A percentile compares a stretch with the other conserved stretches of the same genome.
phyloP scores from a whole-genome alignment of 306 rosid genomes.

The Cercis canadensis region DNA sequence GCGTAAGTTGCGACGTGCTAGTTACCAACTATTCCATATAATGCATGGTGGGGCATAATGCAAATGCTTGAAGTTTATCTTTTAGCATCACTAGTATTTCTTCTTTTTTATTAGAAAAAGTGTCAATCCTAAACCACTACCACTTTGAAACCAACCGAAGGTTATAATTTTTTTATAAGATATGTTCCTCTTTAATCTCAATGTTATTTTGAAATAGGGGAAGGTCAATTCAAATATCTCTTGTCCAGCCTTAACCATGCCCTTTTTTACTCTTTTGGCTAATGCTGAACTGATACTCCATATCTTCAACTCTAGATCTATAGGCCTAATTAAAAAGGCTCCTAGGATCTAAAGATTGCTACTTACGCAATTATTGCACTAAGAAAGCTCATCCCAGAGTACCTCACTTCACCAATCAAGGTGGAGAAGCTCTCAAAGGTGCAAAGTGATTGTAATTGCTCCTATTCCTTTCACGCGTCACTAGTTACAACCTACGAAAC shows the following conservation, averaged over 20 bases:
- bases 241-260: conserved; percentile 16
- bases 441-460: conserved; percentile 42
- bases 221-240: conserved; percentile 9
- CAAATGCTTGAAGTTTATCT: conserved; percentile 31
- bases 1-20: not conserved
- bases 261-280: not conserved
- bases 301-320: too few species aligned
- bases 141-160: not conserved
- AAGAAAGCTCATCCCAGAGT: too few species aligned
- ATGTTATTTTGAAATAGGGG: not conserved
- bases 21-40: conserved; percentile 29
- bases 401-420: conserved; percentile 31
- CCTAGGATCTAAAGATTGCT: too few species aligned
- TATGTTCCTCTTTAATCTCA: not conserved
- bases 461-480: conserved; percentile 30
- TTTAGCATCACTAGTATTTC: conserved; percentile 8
- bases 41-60: conserved; percentile 19
- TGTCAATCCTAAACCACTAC: conserved; percentile 27
- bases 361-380: too few species aligned
- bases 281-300: too few species aligned
- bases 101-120: conserved; percentile 23
- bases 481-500: not conserved
- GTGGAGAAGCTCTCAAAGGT: conserved; percentile 37
- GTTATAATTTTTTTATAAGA: not conserved
- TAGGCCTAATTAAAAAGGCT: too few species aligned